These are phyloP conservation scores for Vitellaria paradoxa DNA, from an alignment of 179 eudicot genomes.

Conservation along the genomic window DNA sequence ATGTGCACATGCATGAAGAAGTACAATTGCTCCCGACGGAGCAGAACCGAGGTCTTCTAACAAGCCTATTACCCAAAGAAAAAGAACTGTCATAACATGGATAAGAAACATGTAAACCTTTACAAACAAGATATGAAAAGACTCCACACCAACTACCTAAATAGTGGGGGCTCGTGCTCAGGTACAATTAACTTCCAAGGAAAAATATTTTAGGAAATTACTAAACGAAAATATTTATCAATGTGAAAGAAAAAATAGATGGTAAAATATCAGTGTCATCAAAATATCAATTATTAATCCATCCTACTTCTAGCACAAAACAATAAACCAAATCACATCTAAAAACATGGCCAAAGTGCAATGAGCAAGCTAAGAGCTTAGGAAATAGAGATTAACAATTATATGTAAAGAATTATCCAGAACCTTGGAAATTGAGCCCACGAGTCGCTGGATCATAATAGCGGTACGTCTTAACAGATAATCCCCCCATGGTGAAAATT, in stretches of 20 bases:
- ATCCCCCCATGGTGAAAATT: conserved; percentile 74
- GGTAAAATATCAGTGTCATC: too few relatives aligned
- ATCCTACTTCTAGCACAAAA: too few relatives aligned
- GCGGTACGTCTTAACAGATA: conserved; percentile 81
- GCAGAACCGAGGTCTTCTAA: conserved; percentile 90
- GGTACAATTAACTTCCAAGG: not conserved
- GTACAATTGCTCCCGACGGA: conserved; percentile 87
- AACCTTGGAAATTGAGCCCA: conserved; percentile 81
- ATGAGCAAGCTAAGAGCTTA: not conserved
- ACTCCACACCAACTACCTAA: not conserved
- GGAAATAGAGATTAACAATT: not conserved
- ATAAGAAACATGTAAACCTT: not conserved
- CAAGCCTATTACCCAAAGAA: conserved; percentile 49
- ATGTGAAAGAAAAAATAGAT: too few relatives aligned
- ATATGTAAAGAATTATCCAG: not conserved
- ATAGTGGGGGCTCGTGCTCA: not conserved
- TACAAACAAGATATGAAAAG: not conserved
- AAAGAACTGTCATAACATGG: conserved; percentile 7
- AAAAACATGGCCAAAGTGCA: not conserved
- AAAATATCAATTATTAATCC: too few relatives aligned
- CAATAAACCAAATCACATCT: too few relatives aligned
- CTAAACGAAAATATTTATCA: too few relatives aligned
- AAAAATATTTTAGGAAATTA: too few relatives aligned
- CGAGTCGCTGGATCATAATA: conserved; percentile 92
- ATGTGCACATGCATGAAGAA: conserved; percentile 99